Base-by-base conservation (phyloP, 1,284 basidiomycete species). In the Sanghuangporus sanghuang region DNA sequence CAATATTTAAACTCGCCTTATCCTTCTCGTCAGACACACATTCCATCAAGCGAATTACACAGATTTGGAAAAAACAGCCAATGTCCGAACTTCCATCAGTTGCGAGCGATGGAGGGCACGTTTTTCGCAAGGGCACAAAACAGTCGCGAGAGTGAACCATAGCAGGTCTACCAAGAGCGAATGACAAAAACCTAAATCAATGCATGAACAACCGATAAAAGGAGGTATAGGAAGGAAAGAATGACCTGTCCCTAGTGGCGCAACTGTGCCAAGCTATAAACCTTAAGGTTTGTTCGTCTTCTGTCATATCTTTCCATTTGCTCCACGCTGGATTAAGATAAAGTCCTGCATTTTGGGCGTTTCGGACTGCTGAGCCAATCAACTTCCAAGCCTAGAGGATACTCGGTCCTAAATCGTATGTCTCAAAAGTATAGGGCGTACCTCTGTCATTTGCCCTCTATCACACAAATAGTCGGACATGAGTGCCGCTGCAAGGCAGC, bases 331-430 rank as follows among this genome's bases (percentile, higher is more conserved):
- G 80, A 69, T 84, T 83, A 6, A 55, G 75, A 68, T 84, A 81
- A 70, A 84, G 73, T 1, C 82, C 81, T n/a, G 81, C 73, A 9
- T 81, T 77, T 67, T 80, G 74, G 5, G 81, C 82, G 56, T 73
- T 76, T 32, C 81, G 73, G 36, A 82, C 70, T 11, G 77, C 78
- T 39, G 69, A 73, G 0, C 82, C 81, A 14, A 78, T 71, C 46
- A 84, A 67, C 71, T 82, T 82, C 82, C 82, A 84, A 2, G 81
- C 80, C 67, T 62, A n/a, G 7, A 7, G 14, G 11, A 14, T n/a
- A 11, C 6, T 48, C n/a, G 32, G 50, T 36, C n/a, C 7, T 38
- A 23, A 48, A 32, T 32, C 23, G 16, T 49, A 11, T 35, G 21
- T 21, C 23, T n/a, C 44, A 23, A 21, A 36, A 46, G 21, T 16